Conservation (phyloP, 495 filamentous ascomycete genomes). For the Physcia stellaris region DNA sequence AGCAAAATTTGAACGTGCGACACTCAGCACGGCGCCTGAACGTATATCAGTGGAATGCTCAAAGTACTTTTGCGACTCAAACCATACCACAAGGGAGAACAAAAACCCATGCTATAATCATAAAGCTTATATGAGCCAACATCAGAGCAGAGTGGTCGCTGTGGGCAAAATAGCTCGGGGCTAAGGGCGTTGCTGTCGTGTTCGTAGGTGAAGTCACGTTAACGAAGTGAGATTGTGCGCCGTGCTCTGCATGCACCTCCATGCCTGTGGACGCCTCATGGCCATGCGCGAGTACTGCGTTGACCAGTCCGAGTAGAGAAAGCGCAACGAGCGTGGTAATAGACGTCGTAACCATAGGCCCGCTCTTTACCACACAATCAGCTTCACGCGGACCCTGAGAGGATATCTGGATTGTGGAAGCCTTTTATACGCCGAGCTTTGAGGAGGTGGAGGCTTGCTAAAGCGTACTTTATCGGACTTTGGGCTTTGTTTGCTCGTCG, state of each 20-base stretch:
- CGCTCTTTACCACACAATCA: no score
- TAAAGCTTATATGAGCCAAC: slow-evolving; percentile 64
- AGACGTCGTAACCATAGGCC: slow-evolving; percentile 16
- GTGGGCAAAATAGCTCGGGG: slow-evolving; percentile 62
- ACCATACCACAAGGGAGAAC: slow-evolving; percentile 66
- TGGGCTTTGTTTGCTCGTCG: no score
- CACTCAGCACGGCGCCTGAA: slow-evolving; percentile 76
- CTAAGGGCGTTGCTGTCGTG: background rate
- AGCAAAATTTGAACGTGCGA: slow-evolving; percentile 64
- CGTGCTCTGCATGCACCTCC: slow-evolving; percentile 5
- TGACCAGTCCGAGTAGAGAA: slow-evolving; percentile 11
- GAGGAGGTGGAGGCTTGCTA: no score
- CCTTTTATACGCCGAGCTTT: no score
- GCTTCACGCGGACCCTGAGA: no score
- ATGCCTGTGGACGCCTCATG: slow-evolving; percentile 12
- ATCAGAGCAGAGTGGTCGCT: slow-evolving; percentile 52
- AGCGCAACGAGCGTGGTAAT: slow-evolving; percentile 8
- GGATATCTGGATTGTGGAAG: no score
- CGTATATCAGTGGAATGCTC: background rate
- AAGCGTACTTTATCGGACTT: no score
- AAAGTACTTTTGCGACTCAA: background rate
- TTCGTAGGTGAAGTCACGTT: slow-evolving; percentile 1
- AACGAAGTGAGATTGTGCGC: no score
- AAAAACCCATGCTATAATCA: slow-evolving; percentile 72
- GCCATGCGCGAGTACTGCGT: slow-evolving; percentile 12